Conservation (phyloP, 164 flowering plant genomes). For the Umbilicus rupestris region DNA sequence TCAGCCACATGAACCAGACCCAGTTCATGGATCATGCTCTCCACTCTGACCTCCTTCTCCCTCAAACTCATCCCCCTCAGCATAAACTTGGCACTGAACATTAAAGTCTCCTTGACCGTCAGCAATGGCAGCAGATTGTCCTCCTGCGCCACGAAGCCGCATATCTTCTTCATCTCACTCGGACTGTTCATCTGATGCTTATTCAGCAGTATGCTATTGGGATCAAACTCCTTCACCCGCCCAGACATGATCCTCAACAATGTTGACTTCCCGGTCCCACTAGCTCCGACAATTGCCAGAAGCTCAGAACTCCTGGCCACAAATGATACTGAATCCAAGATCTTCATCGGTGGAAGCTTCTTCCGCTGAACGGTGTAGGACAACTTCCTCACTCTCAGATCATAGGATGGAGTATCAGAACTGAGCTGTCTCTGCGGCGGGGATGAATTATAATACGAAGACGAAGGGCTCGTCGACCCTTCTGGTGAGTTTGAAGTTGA, state of each 20-base stretch:
- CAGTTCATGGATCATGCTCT: conserved; percentile 60
- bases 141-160: conserved; percentile 86
- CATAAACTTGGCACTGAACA: conserved; percentile 70
- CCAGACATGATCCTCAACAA: conserved; percentile 70
- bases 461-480: conserved; percentile 40
- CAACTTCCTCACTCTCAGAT: conserved; percentile 40
- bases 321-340: conserved; percentile 73
- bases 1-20: conserved; percentile 59
- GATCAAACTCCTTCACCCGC: conserved; percentile 43
- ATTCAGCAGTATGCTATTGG: conserved; percentile 38
- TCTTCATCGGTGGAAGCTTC: conserved; percentile 28
- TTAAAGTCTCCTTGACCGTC: conserved; percentile 80
- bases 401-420: conserved; percentile 14
- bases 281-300: conserved; percentile 81
- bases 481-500: conserved; percentile 53
- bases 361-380: conserved; percentile 40
- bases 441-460: conserved; percentile 38
- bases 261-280: conserved; percentile 86
- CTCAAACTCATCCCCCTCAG: conserved; percentile 31
- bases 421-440: conserved; percentile 23
- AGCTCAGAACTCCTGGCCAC: conserved; percentile 48
- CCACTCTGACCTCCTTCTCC: conserved; percentile 52
- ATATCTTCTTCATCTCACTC: conserved; percentile 44
- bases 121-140: conserved; percentile 72
- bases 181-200: conserved; percentile 30